Conservation (phyloP, 73 alveolate species). For the Effrenium voratum region DNA sequence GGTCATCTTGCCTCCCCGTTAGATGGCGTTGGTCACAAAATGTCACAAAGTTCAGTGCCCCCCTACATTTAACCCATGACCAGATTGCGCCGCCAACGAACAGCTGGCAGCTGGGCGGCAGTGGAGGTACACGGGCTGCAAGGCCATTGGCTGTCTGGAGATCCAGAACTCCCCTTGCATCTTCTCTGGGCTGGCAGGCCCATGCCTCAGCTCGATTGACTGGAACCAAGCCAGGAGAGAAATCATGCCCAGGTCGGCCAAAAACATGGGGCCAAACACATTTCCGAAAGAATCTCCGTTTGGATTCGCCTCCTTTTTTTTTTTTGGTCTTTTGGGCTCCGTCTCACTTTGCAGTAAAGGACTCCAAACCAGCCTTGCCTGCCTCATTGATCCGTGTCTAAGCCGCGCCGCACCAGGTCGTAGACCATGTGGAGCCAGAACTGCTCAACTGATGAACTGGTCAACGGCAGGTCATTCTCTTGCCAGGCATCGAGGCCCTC, state of each 20-base stretch:
- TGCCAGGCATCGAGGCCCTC: constrained; percentile 20
- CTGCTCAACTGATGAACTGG: too few relatives aligned
- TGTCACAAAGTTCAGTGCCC: not conserved
- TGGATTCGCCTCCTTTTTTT: too few relatives aligned
- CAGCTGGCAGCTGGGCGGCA: constrained; percentile 1
- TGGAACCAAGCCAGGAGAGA: too few relatives aligned
- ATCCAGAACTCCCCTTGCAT: constrained; percentile 68
- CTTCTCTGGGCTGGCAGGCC: constrained; percentile 76
- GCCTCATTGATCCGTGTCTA: not conserved
- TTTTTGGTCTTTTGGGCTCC: too few relatives aligned
- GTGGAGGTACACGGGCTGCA: constrained; percentile 36
- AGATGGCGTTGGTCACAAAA: not conserved
- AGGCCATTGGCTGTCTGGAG: constrained; percentile 49
- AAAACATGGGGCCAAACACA: too few relatives aligned
- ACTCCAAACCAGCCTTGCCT: not conserved
- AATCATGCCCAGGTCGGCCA: too few relatives aligned
- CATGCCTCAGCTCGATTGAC: constrained; percentile 22
- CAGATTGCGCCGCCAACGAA: too few relatives aligned
- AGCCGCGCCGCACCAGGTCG: constrained; percentile 7
- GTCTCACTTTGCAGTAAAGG: too few relatives aligned
- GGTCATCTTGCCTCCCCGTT: not conserved
- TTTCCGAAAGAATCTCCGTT: too few relatives aligned
- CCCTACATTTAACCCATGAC: too few relatives aligned
- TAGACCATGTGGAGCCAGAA: constrained; percentile 45
- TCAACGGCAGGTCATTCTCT: too few relatives aligned